phyloP scores from a whole-genome alignment of 2,329 filamentous ascomycete genomes.

The Alternaria solani region DNA sequence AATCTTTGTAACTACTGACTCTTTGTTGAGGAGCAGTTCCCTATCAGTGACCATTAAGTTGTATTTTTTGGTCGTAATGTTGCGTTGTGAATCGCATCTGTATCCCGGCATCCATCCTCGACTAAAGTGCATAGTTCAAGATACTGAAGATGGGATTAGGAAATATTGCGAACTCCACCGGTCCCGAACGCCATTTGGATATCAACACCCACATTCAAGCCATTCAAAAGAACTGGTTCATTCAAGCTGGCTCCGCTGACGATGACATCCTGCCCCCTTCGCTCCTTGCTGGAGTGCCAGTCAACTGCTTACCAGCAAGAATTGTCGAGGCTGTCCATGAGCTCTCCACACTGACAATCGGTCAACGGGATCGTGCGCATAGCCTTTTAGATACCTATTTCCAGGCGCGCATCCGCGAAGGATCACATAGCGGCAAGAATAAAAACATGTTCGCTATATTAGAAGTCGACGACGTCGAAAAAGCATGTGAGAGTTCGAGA shows the following conservation, averaged over 20 bases:
- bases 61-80: neutral
- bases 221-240: conserved; percentile 14
- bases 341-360: conserved; percentile 17
- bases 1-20: neutral
- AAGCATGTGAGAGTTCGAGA: conserved; percentile 20
- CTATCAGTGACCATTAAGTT: neutral
- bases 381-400: conserved; percentile 22
- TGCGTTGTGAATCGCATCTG: neutral
- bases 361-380: conserved; percentile 22
- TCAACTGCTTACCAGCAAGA: neutral
- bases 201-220: neutral
- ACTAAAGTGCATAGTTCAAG: neutral
- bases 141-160: neutral
- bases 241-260: neutral
- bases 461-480: conserved; percentile 18
- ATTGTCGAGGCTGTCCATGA: conserved; percentile 10
- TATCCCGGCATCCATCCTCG: neutral
- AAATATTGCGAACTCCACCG: neutral
- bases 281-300: neutral
- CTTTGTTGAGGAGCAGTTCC: neutral
- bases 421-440: neutral
- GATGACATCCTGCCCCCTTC: neutral
- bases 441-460: conserved; percentile 1
- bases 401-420: conserved; percentile 16
- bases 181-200: neutral